Base-by-base conservation (phyloP, 116 monocot genomes). In the Zostera marina region DNA sequence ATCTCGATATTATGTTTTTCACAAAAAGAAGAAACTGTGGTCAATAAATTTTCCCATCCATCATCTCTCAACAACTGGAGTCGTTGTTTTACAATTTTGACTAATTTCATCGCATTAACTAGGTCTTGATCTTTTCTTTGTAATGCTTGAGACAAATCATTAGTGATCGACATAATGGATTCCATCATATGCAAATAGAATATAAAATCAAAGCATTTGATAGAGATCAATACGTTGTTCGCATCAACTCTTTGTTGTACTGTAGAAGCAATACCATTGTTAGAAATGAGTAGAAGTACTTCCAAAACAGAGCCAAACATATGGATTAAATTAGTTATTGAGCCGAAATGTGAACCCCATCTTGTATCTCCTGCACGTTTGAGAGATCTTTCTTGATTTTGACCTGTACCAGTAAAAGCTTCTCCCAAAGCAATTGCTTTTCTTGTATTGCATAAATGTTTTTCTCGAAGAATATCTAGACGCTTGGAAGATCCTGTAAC, bases 121-220 rank as follows among this genome's bases (percentile, higher is more conserved):
- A 45, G 9, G n/a, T 2, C 7, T 45, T 2, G 11, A 45, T 45
- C n/a, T n/a, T 45, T 45, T n/a, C 7, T 45, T 2, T 45, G 5
- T n/a, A 45, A 45, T 45, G 63, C 58, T 13, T 42, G 15, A 22
- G 43, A 59, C n/a, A 43, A 10, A 68, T 39, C 9, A 63, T 13
- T 23, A 3, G 26, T 26, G 4, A 48, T 56, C 20, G 54, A 60
- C 65, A 70, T 0, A 26, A 26, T 26, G 26, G 3, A 2, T 26
- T 26, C 26, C 26, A 26, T 26, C 26, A 26, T 26, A 26, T 26
- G 26, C 4, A 61, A 15, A 53, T 69, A n/a, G 24, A 57, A 2
- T 11, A 32, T 59, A 15, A 70, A 63, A 14, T 40, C 39, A 58
- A 38, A 58, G 3, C 17, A 15, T 58, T 38, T 26, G 3, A 26